These are phyloP conservation scores for Wickerhamiella dianesei DNA, from an alignment of 805 yeast genomes.

Conservation along the genomic window DNA sequence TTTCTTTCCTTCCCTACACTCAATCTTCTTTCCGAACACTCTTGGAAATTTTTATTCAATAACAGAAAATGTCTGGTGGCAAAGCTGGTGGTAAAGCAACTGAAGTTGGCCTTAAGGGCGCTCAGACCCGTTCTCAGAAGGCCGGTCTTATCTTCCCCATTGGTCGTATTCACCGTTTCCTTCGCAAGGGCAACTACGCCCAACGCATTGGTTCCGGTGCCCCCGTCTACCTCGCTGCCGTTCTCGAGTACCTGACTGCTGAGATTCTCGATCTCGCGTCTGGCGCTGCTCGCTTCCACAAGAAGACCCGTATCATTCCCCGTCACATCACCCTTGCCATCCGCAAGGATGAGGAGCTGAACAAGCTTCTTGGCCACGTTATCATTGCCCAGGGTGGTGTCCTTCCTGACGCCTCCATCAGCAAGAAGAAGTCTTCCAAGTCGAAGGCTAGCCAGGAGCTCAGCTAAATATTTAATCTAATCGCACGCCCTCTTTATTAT, in stretches of 20 bases:
- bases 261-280: slow-evolving; percentile 97
- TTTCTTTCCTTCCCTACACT: slow-evolving; percentile 7
- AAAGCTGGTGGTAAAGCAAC: slow-evolving; percentile 88
- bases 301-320: slow-evolving; percentile 94
- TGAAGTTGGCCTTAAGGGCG: slow-evolving; percentile 72
- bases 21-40: slow-evolving; percentile 3
- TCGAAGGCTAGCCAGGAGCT: slow-evolving; percentile 30
- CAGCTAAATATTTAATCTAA: slow-evolving; percentile 16
- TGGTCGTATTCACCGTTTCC: slow-evolving; percentile 94
- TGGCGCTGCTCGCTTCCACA: slow-evolving; percentile 92
- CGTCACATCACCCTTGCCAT: slow-evolving; percentile 94
- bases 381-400: slow-evolving; percentile 98
- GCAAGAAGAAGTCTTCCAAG: slow-evolving; percentile 33
- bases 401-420: slow-evolving; percentile 55
- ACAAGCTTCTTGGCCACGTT: slow-evolving; percentile 72
- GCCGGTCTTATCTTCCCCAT: slow-evolving; percentile 58
- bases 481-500: background rate
- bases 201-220: slow-evolving; percentile 72
- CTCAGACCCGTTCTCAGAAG: slow-evolving; percentile 96
- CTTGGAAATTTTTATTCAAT: slow-evolving; percentile 10
- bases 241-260: slow-evolving; percentile 88
- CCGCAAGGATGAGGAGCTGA: slow-evolving; percentile 96
- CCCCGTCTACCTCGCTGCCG: slow-evolving; percentile 92
- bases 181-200: slow-evolving; percentile 69
- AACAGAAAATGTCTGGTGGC: slow-evolving; percentile 58